Evolutionary conservation across 2,329 filamentous ascomycete genomes (phyloP), one percentile per base, ranked within the genome.

Genomic region (Xylariaceae sp.): DNA sequence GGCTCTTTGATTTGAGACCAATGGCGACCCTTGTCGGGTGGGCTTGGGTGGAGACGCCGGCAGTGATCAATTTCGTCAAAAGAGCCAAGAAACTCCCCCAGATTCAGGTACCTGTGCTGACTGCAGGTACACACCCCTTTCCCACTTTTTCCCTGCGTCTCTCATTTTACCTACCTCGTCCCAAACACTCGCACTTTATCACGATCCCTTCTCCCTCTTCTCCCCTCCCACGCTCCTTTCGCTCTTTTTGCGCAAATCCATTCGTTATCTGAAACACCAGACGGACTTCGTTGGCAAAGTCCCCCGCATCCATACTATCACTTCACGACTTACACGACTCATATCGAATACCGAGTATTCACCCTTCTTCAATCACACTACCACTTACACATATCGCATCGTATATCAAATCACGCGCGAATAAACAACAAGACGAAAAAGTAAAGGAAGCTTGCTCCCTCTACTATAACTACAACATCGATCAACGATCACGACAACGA

Each of bases 221-320:
- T 44, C n/a, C 22, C 16, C 29, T 37, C 33, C 17, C 37, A 16
- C 21, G 25, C 41, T n/a, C 36, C 43, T 40, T 43, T 47, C 44
- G 29, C 40, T 14, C 21, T 39, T 19, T 21, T 38, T 29, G 22
- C 43, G 16, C 44, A 40, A 42, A 46, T 29, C 48, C 52, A 46
- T 45, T 54, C 53, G 32, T 49, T 56, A 33, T 49, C 47, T 50
- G 34, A 40, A 46, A 54, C 49, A n/a, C n/a, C n/a, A 54, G 45
- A 45, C 50, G 59, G 58, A 58, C 59, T 62, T 60, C 60, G 60
- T 63, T 63, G 60, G 60, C 60, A 63, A 53, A 63, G 60, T 61
- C 54, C 49, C 25, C 4, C 27, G 27, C 27, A 29, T 16, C 7
- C 27, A 8, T 3, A 32, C 12, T 16, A 17, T 21, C 53, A 52